Conservation (phyloP, 805 yeast species). For the Metschnikowia santaceciliae region DNA sequence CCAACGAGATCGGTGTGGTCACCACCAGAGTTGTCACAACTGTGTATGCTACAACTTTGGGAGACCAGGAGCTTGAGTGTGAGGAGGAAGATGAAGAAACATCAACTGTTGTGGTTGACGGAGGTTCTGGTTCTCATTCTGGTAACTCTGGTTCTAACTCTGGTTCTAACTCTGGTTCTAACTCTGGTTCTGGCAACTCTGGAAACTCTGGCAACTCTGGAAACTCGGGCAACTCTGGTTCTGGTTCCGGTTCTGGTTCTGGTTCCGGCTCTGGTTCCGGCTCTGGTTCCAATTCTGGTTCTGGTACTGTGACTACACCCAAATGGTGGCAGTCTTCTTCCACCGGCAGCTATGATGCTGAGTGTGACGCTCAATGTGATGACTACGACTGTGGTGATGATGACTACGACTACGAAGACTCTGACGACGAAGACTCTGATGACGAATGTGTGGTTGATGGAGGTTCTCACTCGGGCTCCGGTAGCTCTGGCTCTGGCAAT, state of each 20-base stretch:
- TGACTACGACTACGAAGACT: constrained; percentile 17
- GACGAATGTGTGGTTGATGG: constrained; percentile 6
- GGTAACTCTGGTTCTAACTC: not conserved
- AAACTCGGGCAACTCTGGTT: not conserved
- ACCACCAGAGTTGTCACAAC: constrained; percentile 13
- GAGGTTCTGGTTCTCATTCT: constrained; percentile 5
- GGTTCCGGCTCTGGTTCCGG: not conserved
- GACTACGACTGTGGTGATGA: constrained; percentile 16
- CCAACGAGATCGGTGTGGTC: constrained; percentile 9
- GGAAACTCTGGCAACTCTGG: not conserved
- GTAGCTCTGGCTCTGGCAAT: not conserved
- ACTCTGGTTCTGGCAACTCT: not conserved
- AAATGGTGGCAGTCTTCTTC: constrained; percentile 14
- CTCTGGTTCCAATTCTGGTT: not conserved
- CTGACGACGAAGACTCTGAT: constrained; percentile 13
- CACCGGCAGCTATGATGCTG: constrained; percentile 12
- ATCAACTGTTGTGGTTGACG: constrained; percentile 6
- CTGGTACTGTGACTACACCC: constrained; percentile 7
- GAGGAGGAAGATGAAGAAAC: constrained; percentile 11
- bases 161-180: not conserved
- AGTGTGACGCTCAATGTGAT: constrained; percentile 16
- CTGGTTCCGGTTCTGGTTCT: not conserved
- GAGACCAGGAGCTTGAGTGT: constrained; percentile 11
- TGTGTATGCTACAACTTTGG: constrained; percentile 11
- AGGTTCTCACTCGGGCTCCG: constrained; percentile 1